Evolutionary conservation across 2,329 filamentous ascomycete genomes (phyloP).

Genomic region (Lomentospora prolificans): DNA sequence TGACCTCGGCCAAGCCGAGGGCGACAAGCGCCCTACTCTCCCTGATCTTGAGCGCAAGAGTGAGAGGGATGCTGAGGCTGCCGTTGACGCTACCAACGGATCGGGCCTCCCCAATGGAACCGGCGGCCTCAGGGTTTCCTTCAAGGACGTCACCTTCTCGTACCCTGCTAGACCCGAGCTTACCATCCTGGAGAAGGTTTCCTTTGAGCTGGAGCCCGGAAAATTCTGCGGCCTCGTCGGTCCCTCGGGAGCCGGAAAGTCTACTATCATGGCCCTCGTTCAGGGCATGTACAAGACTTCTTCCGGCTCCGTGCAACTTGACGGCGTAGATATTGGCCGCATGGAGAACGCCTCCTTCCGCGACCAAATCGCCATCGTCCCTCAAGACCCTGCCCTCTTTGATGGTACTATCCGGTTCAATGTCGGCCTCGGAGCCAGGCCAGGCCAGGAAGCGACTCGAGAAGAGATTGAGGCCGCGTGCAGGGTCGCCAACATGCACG

Average conservation of each 20-base stretch:
- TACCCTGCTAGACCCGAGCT: constrained; percentile 54
- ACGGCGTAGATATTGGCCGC: constrained; percentile 34
- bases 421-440: constrained; percentile 42
- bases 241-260: constrained; percentile 57
- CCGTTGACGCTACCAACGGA: constrained; percentile 18
- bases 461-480: constrained; percentile 58
- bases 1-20: constrained; percentile 26
- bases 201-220: constrained; percentile 45
- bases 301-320: constrained; percentile 30
- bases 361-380: constrained; percentile 44
- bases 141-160: constrained; percentile 52
- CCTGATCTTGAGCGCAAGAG: constrained; percentile 9
- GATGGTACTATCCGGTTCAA: constrained; percentile 48
- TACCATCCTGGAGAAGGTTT: constrained; percentile 45
- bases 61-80: constrained; percentile 29
- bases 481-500: constrained; percentile 59
- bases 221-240: constrained; percentile 57
- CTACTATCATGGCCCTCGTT: constrained; percentile 49
- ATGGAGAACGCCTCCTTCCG: constrained; percentile 34
- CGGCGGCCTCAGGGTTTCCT: constrained; percentile 37
- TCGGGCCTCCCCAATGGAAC: constrained; percentile 12
- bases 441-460: constrained; percentile 42
- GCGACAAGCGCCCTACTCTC: constrained; percentile 12
- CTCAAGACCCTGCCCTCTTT: constrained; percentile 49
- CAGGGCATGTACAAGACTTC: constrained; percentile 39